Base-by-base conservation (phyloP, 2,329 filamentous ascomycete species). In the Ustilaginoidea virens region DNA sequence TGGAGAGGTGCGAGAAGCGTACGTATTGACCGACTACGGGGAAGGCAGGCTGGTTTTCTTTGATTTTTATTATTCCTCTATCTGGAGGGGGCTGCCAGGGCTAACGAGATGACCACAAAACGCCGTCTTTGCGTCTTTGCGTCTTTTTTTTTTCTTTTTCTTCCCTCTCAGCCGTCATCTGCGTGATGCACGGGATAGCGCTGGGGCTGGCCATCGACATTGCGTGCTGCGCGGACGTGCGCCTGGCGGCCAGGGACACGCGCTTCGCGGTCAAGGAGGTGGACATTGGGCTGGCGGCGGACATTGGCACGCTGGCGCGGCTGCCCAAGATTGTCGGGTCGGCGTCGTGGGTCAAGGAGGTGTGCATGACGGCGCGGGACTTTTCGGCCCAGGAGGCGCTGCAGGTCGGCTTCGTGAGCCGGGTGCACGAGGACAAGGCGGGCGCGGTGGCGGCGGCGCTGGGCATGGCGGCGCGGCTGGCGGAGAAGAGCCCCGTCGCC, bases 1-100 rank as follows among this genome's bases (percentile, higher is more conserved):
- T 92, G 30, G 87, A 94, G 51, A 74, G 67, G 41, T 96, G 87
- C 54, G 80, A 90, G 56, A 96, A 96, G 56, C 83, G 73, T 77
- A 27, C 6, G 34, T 33, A 7, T 26, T 17, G 53, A 41, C 69
- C 60, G 16, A n/a, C 17, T 12, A 22, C 8, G 8, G 8, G 14
- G 21, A 10, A 10, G 15, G 7, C 9, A 24, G 13, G 10, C 22
- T 24, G 22, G 11, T 5, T 24, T 9, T 7, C 19, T n/a, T n/a
- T n/a, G n/a, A 12, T 24, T 24, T 3, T 24, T 8, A 24, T 9
- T 8, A 24, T 24, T 12, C 6, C 22, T 24, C 12, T n/a, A n/a
- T n/a, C n/a, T n/a, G n/a, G n/a, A n/a, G n/a, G n/a, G n/a, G n/a
- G n/a, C n/a, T n/a, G n/a, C n/a, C n/a, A n/a, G n/a, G n/a, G n/a